Conservation (phyloP, 176 grass and related monocot genomes). For the Calamus simplicifolius region DNA sequence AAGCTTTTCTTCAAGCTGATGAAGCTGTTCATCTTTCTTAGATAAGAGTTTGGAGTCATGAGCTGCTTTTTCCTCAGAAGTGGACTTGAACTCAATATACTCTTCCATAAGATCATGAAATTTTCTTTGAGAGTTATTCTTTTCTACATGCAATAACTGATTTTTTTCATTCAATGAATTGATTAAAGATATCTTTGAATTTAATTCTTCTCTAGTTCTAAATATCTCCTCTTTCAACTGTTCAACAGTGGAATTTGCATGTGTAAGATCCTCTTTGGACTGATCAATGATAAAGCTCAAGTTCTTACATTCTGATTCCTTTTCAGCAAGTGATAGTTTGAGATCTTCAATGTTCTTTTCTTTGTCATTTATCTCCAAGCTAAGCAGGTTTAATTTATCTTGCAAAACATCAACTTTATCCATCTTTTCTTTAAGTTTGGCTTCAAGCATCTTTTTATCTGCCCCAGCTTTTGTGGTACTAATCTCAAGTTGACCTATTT, state of each 20-base stretch:
- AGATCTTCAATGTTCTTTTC: conserved; percentile 55
- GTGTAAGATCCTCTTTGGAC: conserved; percentile 44
- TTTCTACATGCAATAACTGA: conserved; percentile 43
- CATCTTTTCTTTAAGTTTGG: conserved; percentile 54
- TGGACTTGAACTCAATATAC: conserved; percentile 49
- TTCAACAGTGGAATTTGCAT: conserved; percentile 58
- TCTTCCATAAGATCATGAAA: conserved; percentile 45
- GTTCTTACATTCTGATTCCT: conserved; percentile 58
- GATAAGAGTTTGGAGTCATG: conserved; percentile 42
- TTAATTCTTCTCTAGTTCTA: conserved; percentile 42
- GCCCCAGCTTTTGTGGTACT: conserved; percentile 33
- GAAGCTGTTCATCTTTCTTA: conserved; percentile 54
- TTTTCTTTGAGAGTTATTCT: conserved; percentile 51
- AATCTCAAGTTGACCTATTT: conserved; percentile 60
- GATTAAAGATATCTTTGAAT: conserved; percentile 52
- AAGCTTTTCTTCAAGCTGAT: conserved; percentile 70
- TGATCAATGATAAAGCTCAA: conserved; percentile 35
- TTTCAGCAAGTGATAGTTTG: conserved; percentile 50
- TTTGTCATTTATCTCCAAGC: conserved; percentile 51
- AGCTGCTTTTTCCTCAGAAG: conserved; percentile 48
- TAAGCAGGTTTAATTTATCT: conserved; percentile 49
- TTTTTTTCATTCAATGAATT: conserved; percentile 65
- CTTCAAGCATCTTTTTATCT: conserved; percentile 61
- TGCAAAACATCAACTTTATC: conserved; percentile 47
- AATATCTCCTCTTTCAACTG: conserved; percentile 59